Evolutionary conservation across 2,329 filamentous ascomycete species (phyloP).

Genomic region (Calycina marina): DNA sequence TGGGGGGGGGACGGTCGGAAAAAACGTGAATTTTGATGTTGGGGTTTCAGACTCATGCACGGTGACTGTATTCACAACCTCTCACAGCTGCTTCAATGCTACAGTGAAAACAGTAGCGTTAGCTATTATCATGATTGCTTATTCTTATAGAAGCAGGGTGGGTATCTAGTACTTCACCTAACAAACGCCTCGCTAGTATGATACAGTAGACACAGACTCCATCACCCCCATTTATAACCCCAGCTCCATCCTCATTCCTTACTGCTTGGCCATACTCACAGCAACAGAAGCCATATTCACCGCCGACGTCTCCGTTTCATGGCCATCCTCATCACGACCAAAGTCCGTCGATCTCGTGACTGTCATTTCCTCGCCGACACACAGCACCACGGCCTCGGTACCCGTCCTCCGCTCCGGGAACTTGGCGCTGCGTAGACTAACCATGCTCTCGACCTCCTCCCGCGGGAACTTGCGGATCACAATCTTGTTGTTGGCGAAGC

Average conservation of each 20-base stretch:
- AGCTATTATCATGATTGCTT: not conserved
- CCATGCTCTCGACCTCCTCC: constrained; percentile 30
- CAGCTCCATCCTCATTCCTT: not conserved
- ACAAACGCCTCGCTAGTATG: not conserved
- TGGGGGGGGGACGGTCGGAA: no score
- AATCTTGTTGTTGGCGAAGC: constrained; percentile 35
- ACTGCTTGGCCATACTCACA: not conserved
- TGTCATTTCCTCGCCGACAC: constrained; percentile 28
- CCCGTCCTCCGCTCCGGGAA: constrained; percentile 11
- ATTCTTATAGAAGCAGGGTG: not conserved
- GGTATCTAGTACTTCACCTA: constrained; percentile 1
- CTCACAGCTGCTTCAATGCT: no score
- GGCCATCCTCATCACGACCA: not conserved
- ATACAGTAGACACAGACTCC: not conserved
- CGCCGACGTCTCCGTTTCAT: not conserved
- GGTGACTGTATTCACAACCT: no score
- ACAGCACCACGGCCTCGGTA: constrained; percentile 30
- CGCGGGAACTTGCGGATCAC: constrained; percentile 29
- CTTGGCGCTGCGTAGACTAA: constrained; percentile 16
- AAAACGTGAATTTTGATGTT: no score
- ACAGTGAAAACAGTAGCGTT: no score
- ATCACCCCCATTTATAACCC: not conserved
- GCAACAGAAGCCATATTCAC: not conserved
- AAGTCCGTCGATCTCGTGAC: constrained; percentile 18
- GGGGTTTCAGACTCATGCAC: no score